Base-by-base conservation (phyloP, 768 basidiomycete genomes). In the Calocybe indica region DNA sequence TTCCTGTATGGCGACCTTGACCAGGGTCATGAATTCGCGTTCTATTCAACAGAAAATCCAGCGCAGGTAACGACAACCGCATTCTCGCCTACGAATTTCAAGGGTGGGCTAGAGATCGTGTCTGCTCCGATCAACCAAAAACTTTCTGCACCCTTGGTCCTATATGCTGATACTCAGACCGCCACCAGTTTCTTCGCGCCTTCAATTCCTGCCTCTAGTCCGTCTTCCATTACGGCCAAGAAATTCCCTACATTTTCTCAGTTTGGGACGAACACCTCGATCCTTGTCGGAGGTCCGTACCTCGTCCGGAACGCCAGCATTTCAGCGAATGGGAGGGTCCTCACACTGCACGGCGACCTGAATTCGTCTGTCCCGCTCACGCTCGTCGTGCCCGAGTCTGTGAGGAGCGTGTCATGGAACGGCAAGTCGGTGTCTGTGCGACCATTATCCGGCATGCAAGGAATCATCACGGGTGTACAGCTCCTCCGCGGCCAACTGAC, bases 131-230 rank as follows among this genome's bases (percentile, higher is more conserved):
- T 75, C 38, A 74, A 74, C 1, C 83, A 87, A 55, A 22, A 22
- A 4, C 22, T 22, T 4, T 22, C 22, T 4, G 22, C 22, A 22
- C 22, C 22, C 22, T 72, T 90, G 13, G 62, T 92, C 29, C 64
- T 90, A 11, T 89, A 72, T 55, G 77, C 80, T 5, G 88, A 91
- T 57, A 73, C 80, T 0, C 65, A 58, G 11, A 85, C 84, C 0
- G 82, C 83, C 3, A 76, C 73, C 30, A 83, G 81, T 0, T 88
- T 89, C 69, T 92, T 85, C 82, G 72, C 83, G 5, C 90, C 90
- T 1, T 72, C 77, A 11, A 70, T 91, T 37, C 62, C 81, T 5
- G 52, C 62, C 5, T 62, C 57, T 3, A 64, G 72, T 30, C 68
- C 73, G 10, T 71, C 83, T 47, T 68, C 67, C 37, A 79, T 77